A percentile compares a stretch with the other conserved stretches of the same genome.
Conservation (phyloP, 176 grass and related monocot species). For the Coix lacrymajobi region DNA sequence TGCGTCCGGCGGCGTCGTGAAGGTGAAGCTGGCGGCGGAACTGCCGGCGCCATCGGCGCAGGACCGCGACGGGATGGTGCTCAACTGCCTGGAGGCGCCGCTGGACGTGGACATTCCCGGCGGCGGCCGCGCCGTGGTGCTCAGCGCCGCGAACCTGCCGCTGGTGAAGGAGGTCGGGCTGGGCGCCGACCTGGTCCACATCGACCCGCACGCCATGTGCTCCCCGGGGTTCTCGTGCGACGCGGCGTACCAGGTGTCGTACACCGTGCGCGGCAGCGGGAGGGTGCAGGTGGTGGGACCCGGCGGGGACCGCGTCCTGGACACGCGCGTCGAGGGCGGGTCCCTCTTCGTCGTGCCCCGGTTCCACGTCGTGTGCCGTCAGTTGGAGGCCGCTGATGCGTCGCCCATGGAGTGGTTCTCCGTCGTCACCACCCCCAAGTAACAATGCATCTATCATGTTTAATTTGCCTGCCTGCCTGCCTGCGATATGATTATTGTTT, state of each 20-base stretch:
- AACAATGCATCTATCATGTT: background rate
- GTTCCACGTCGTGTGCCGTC: slow-evolving; percentile 67
- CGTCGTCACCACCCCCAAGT: slow-evolving; percentile 68
- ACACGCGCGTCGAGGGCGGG: slow-evolving; percentile 39
- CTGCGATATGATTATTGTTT: too few relatives aligned
- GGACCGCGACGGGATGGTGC: slow-evolving; percentile 52
- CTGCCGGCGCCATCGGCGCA: background rate
- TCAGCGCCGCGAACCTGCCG: slow-evolving; percentile 63
- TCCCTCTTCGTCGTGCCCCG: slow-evolving; percentile 61
- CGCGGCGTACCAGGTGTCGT: slow-evolving; percentile 67
- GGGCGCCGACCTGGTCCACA: slow-evolving; percentile 61
- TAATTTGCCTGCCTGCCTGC: too few relatives aligned
- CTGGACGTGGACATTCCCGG: slow-evolving; percentile 62
- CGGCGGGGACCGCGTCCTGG: slow-evolving; percentile 48
- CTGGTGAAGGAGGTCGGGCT: slow-evolving; percentile 48
- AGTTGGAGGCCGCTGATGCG: slow-evolving; percentile 54
- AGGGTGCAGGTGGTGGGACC: slow-evolving; percentile 59
- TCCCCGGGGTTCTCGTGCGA: slow-evolving; percentile 76
- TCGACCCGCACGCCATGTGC: slow-evolving; percentile 60
- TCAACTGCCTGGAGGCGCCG: slow-evolving; percentile 68
- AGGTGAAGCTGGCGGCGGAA: too few relatives aligned
- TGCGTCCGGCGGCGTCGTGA: slow-evolving; percentile 31
- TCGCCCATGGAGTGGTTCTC: slow-evolving; percentile 76
- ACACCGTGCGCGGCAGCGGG: slow-evolving; percentile 53
- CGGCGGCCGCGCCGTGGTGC: slow-evolving; percentile 53